These are phyloP conservation scores for Oryza officinalis DNA, from an alignment of 176 grass and related monocot genomes.

Conservation along the genomic window DNA sequence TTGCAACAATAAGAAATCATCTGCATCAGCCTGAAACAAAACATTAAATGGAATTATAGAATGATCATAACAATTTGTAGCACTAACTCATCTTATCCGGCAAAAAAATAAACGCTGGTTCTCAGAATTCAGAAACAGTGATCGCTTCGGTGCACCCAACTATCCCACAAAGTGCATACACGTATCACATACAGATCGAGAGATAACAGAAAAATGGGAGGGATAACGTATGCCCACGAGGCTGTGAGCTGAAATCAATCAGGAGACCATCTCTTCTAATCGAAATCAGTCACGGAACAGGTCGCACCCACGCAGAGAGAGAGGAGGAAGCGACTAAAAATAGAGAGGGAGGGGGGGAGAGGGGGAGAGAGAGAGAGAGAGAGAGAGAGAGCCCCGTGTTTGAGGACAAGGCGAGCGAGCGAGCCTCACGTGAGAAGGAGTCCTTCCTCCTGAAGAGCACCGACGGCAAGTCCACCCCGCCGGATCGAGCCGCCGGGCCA, in stretches of 20 bases:
- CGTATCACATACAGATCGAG: not conserved
- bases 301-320: not conserved
- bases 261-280: not conserved
- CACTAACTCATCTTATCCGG: slow-evolving; percentile 20
- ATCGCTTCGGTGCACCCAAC: not conserved
- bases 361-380: not conserved
- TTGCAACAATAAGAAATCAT: not conserved
- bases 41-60: not conserved
- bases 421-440: slow-evolving; percentile 43
- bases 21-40: not conserved
- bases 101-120: not conserved
- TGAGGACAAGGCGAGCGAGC: not conserved
- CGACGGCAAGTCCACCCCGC: slow-evolving; percentile 44
- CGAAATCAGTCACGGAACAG: not conserved
- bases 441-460: slow-evolving; percentile 58
- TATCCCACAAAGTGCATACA: not conserved
- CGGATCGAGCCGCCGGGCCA: slow-evolving; percentile 32
- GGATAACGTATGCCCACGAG: not conserved
- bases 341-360: not conserved
- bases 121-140: not conserved
- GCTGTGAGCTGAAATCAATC: not conserved
- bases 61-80: slow-evolving; percentile 2
- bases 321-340: slow-evolving; percentile 13
- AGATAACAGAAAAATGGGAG: not conserved
- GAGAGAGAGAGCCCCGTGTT: not conserved